Percentiles rank a stretch among this genome's conserved stretches.
These are phyloP conservation scores for Annulohypoxylon nitens DNA, from an alignment of 495 filamentous ascomycete species.

Conservation along the genomic window DNA sequence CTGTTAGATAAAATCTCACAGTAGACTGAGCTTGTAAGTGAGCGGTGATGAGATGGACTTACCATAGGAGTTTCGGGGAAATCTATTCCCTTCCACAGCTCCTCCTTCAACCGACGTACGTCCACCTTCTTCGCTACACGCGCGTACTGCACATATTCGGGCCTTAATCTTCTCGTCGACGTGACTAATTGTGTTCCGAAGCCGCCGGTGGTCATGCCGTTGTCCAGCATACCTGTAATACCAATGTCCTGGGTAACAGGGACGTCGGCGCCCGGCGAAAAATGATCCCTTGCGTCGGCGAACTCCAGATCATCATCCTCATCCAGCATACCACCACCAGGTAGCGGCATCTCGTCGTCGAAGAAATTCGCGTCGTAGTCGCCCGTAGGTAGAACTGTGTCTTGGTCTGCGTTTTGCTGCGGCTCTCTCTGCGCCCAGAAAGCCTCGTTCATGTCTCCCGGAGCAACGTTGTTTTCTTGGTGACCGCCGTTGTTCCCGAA, in stretches of 20 bases:
- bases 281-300: conserved; percentile 90
- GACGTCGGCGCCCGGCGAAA: conserved; percentile 79
- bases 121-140: conserved; percentile 99
- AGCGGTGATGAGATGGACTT: conserved; percentile 34
- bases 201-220: conserved; percentile 68
- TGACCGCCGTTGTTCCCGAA: conserved; percentile 55
- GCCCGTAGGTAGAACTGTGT: conserved; percentile 66
- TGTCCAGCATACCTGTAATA: conserved; percentile 63
- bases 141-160: conserved; percentile 97
- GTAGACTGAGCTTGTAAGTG: neutral
- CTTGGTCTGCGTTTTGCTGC: conserved; percentile 55
- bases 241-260: conserved; percentile 58
- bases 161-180: conserved; percentile 80
- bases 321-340: conserved; percentile 78
- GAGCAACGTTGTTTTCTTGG: conserved; percentile 67
- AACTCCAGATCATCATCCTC: conserved; percentile 82
- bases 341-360: conserved; percentile 88
- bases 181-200: conserved; percentile 97
- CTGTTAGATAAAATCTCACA: conserved; percentile 9
- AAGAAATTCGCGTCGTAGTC: conserved; percentile 99
- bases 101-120: conserved; percentile 90
- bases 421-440: conserved; percentile 91
- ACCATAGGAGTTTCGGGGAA: conserved; percentile 64
- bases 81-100: conserved; percentile 93
- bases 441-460: conserved; percentile 89